phyloP scores from a whole-genome alignment of 495 filamentous ascomycete genomes.

The Aspergillus cavernicola region DNA sequence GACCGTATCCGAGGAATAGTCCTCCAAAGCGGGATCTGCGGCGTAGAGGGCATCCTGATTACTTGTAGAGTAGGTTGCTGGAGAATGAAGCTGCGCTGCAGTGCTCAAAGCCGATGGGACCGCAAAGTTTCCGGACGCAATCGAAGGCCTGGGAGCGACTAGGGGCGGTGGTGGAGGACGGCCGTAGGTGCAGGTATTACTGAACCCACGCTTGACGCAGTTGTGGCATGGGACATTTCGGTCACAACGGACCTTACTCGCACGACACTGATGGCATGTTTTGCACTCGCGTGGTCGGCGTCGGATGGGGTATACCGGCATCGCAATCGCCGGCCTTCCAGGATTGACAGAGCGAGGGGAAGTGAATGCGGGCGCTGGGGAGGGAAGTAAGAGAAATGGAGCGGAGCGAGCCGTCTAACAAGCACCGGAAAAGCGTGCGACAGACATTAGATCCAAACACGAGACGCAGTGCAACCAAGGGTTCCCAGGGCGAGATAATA shows the following conservation, averaged over 20 bases:
- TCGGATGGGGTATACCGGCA: conserved; percentile 42
- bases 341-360: conserved; percentile 5
- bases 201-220: conserved; percentile 66
- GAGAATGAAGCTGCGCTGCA: conserved; percentile 8
- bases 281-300: conserved; percentile 48
- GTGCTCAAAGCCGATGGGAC: background rate
- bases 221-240: conserved; percentile 70
- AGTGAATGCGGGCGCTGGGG: conserved; percentile 12
- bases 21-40: conserved; percentile 9
- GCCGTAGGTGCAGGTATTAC: conserved; percentile 70
- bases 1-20: conserved; percentile 27
- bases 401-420: background rate
- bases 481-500: background rate
- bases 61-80: conserved; percentile 5
- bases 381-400: background rate
- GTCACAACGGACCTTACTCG: conserved; percentile 61
- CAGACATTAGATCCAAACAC: background rate
- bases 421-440: background rate
- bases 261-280: conserved; percentile 46
- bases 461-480: background rate
- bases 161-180: conserved; percentile 46
- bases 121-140: conserved; percentile 16
- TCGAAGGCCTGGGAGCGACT: conserved; percentile 9
- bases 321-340: conserved; percentile 16
- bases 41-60: conserved; percentile 15